Base-by-base conservation (phyloP, 495 filamentous ascomycete species). In the Hypoxylon crocopeplum region DNA sequence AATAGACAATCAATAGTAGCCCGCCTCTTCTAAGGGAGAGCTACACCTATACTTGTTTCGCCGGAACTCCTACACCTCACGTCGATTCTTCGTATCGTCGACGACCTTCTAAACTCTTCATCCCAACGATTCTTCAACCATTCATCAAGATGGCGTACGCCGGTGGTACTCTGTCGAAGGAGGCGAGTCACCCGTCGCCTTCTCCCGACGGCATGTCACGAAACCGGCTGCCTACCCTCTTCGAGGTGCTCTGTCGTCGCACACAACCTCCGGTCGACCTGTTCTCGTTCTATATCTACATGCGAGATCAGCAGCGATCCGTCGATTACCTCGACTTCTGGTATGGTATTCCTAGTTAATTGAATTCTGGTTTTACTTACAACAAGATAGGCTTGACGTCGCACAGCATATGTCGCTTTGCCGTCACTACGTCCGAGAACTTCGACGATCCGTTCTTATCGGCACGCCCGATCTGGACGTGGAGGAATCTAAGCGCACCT, bases 271-370 rank as follows among this genome's bases (percentile, higher is more conserved):
- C 94, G 0, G 93, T 98, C 30, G 95, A 98, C 71, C 83, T 99
- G 8, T 98, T 94, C 78, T 96, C 93, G 2, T 98, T 98, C 80
- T 98, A 98, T 79, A 98, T 99, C 66, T 99, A 96, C 75, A 99
- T 99, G 94, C 84, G 94, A 51, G 95, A 99, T 72, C 92, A 97
- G 75, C 93, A 98, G 70, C 85, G 93, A 70, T 96, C 93, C 3
- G 92, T 99, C 7, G 94, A 99, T 67, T 98, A 98, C 65, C 79
- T 99, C 11, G 94, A 99, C 72, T 99, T 99, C 74, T 99, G 95
- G 94, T 98, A 78, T 47, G 19, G 79, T 69, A 40, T 32, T 5
- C 55, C 3, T 62, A 19, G 8, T 49, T 64, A 41, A 63, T 62
- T 19, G 1, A 13, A 0, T 0, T 30, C 1, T 20, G 39, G 27